Evolutionary conservation across 805 yeast species (phyloP), one percentile per base, ranked within the genome.

Genomic region (Yamadazyma takamatsuzukensis): DNA sequence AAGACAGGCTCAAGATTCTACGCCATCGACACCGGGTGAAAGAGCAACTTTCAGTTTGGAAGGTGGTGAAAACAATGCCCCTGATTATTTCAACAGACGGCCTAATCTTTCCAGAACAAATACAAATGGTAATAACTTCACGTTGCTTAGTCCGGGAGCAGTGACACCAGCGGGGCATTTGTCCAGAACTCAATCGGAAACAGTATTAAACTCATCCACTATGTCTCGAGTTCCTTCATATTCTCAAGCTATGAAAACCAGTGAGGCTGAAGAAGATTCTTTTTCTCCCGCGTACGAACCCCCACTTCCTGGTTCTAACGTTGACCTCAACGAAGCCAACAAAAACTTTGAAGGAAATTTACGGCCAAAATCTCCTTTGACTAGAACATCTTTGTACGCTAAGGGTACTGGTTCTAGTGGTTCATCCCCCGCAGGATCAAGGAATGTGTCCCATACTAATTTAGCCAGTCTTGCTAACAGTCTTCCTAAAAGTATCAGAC

Each of bases 181-280:
- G 29, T 78, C 88, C 3, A 64, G 88, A 34, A 75, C 64, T 11
- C 72, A 70, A 32, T 79, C 87, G 1, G 70, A 60, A 21, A 39
- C 38, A 11, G 37, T 37, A 9, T 18, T 56, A 6, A 36, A 39
- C 19, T 29, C 54, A n/a, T 16, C 30, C 4, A 40, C 43, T 9
- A 33, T 86, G 42, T 78, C 83, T 14, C 64, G 76, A 30, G 96
- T 90, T 5, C 97, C 97, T 0, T 78, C 95, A 0, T 90, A 90
- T 56, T 72, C 71, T 6, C 80, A 83, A 19, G 97, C 97, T 0
- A 58, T 88, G 54, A 74, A 73, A 47, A 12, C n/a, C 4, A 56
- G 74, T 2, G 39, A 36, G 7, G 33, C 32, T 4, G 57, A 69
- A 8, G 71, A 64, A 3, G 72, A 64, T 14, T 76, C 73, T 32